Base-by-base conservation (phyloP, 345 rosid species). In the Aegle marmelos region DNA sequence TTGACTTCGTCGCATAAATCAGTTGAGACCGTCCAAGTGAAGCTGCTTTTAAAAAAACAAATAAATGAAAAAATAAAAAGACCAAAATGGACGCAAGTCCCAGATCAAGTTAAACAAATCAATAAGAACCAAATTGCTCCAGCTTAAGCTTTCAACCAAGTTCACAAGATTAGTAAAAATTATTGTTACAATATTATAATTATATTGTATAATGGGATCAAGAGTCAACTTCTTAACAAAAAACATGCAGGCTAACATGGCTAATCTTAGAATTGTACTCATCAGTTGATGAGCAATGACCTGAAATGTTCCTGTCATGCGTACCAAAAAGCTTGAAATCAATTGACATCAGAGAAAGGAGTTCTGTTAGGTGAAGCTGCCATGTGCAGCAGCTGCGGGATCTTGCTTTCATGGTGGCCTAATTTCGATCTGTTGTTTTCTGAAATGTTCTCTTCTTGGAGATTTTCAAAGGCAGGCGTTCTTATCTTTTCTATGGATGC, bases 401-500 rank as follows among this genome's bases (percentile, higher is more conserved):
- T 70, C 83, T 91, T 82, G 83, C 84, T 81, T 79, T 87, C 87
- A 0, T 11, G 48, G 50, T 68, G 79, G 45, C 70, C 70, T 78
- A 63, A 80, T 79, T 78, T 83, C 10, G 82, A 74, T 80, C 56
- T 79, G 28, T 82, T 41, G 73, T 83, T 86, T 25, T 70, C 73
- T 30, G 34, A 50, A 74, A 36, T 16, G 53, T 66, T 63, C 54
- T 70, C 72, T 59, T 70, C 86, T 70, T 83, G 54, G 6, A 45
- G 79, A 65, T 72, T 79, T 68, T 76, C 78, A 0, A 74, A 19
- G 16, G 67, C 63, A 22, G 78, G 60, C 2, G 81, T 84, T 81
- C 89, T 88, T 97, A 92, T 82, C 77, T 88, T 89, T 78, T 93
- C 98, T 4, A 93, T 92, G 73, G 93, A 89, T 11, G 83, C 85